A percentile compares a stretch with the other conserved stretches of the same genome.
Evolutionary conservation across 1,284 basidiomycete genomes (phyloP).

Genomic region (Ustilago loliicola): DNA sequence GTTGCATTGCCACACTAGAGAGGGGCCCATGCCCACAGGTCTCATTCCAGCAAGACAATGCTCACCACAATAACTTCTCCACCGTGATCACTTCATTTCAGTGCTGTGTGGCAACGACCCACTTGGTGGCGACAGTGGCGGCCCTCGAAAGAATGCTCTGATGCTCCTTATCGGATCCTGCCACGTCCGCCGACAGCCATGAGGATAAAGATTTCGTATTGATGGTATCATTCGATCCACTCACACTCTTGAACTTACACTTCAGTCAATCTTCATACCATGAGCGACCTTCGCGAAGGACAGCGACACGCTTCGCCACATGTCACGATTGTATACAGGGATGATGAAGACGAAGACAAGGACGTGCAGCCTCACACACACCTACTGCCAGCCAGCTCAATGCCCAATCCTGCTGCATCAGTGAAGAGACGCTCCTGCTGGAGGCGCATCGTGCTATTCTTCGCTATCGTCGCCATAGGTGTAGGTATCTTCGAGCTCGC

Average conservation of each 20-base stretch:
- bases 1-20: no score
- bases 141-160: neutral
- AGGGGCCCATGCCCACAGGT: neutral
- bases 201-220: neutral
- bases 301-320: constrained; percentile 7
- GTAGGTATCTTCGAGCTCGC: constrained; percentile 25
- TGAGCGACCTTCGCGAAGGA: constrained; percentile 5
- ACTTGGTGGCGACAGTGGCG: neutral
- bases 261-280: neutral
- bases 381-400: constrained; percentile 8
- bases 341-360: constrained; percentile 18
- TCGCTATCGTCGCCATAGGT: constrained; percentile 18
- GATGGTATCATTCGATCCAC: neutral
- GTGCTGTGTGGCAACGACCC: neutral
- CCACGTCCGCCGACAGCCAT: neutral
- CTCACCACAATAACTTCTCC: neutral
- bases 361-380: constrained; percentile 8
- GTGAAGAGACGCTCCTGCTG: neutral
- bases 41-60: neutral
- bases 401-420: neutral
- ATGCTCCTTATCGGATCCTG: no score
- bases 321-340: constrained; percentile 24
- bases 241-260: neutral
- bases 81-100: constrained; percentile 1
- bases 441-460: constrained; percentile 7